Percentiles rank a stretch among this genome's conserved stretches.
These are phyloP conservation scores for Prunus davidiana DNA, from an alignment of 306 rosid species.

Conservation along the genomic window DNA sequence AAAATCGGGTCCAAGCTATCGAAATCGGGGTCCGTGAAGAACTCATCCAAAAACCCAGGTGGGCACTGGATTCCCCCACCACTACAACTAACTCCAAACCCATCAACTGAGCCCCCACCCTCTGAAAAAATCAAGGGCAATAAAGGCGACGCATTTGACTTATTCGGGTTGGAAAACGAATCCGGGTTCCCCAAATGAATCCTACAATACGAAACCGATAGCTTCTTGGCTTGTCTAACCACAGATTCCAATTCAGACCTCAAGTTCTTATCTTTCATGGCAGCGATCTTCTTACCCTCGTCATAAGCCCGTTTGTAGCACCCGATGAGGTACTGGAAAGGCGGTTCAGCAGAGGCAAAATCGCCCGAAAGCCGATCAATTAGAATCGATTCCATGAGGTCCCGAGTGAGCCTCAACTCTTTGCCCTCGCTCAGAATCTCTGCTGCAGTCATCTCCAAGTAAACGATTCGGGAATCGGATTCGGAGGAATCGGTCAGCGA, in stretches of 20 bases:
- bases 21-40: conserved; percentile 72
- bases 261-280: conserved; percentile 66
- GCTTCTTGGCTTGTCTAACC: conserved; percentile 66
- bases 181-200: conserved; percentile 78
- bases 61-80: conserved; percentile 56
- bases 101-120: conserved; percentile 49
- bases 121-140: conserved; percentile 67
- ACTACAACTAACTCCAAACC: conserved; percentile 43
- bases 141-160: conserved; percentile 44
- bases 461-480: conserved; percentile 52
- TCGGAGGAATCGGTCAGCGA: conserved; percentile 43
- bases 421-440: conserved; percentile 87
- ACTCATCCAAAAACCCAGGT: conserved; percentile 90
- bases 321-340: conserved; percentile 65
- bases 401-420: conserved; percentile 58
- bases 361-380: conserved; percentile 75
- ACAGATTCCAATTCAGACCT: conserved; percentile 59
- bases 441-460: conserved; percentile 81
- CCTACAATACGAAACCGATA: conserved; percentile 75
- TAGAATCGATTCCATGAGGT: conserved; percentile 65
- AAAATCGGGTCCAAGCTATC: conserved; percentile 72
- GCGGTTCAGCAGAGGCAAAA: conserved; percentile 41
- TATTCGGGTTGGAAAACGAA: conserved; percentile 33
- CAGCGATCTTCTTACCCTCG: conserved; percentile 63
- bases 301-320: conserved; percentile 82